Base-by-base conservation (phyloP, 2,329 filamentous ascomycete species). In the Sporothrix inflata region DNA sequence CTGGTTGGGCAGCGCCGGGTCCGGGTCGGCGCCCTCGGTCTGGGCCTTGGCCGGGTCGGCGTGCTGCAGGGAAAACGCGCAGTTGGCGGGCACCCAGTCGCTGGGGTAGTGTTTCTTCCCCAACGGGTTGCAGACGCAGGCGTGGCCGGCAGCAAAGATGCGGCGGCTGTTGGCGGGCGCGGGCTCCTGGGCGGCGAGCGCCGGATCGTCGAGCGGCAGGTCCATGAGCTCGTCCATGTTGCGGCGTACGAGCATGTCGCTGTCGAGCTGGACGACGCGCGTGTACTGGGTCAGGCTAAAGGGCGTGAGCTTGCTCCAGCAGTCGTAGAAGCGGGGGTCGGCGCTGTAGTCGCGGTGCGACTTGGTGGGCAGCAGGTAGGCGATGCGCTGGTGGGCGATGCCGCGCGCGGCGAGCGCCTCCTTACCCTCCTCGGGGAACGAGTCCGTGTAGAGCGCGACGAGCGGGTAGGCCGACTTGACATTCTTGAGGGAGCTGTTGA, bases 171-270 rank as follows among this genome's bases (percentile, higher is more conserved):
- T 9, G 21, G 74, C 12, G 11, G 69, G 68, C 21, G 71, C 27
- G 30, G 72, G 30, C 9, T 73, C 74, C 49, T 71, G 74, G 16
- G 77, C 76, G 19, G 74, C 71, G 12, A 74, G 8, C 14, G 61
- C 75, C 51, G 77, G 74, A 5, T 63, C 70, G 75, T 79, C 78
- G 61, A 97, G 87, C 74, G 88, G 83, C 67, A 97, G 77, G n/a
- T 93, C 89, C 93, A 97, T 97, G 76, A 97, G 84, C 83, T 97
- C 94, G 80, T 97, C 94, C 92, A 97, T 97, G 81, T 97, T 97
- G 77, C 86, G 86, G 75, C 91, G 82, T 8, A 93, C 89, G 68
- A 97, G 83, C 94, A 97, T 97, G 83, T 97, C 94, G 78, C 91
- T 92, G 82, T 97, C 94, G 71, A 97, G 86, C 82, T 94, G 92